Evolutionary conservation across 768 basidiomycete species (phyloP).

Genomic region (Lactarius indigo): DNA sequence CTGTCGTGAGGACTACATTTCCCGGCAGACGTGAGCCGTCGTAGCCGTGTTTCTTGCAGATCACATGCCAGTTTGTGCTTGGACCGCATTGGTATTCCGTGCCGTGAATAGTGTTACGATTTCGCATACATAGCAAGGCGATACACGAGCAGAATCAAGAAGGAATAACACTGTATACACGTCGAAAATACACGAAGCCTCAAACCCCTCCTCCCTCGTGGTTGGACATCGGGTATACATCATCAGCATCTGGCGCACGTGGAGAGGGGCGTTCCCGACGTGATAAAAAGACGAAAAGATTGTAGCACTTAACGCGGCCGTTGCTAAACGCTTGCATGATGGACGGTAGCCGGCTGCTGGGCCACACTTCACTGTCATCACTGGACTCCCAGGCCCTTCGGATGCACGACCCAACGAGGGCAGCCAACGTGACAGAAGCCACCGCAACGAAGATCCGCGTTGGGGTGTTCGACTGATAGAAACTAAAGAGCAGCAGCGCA

Average conservation of each 20-base stretch:
- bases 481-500: constrained; percentile 10
- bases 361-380: not conserved
- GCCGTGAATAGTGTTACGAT: not conserved
- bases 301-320: not conserved
- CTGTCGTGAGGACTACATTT: too few relatives aligned
- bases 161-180: not conserved
- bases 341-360: not conserved
- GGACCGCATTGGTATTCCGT: too few relatives aligned
- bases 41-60: not conserved
- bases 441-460: constrained; percentile 6
- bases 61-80: too few relatives aligned
- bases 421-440: not conserved
- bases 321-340: not conserved
- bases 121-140: not conserved
- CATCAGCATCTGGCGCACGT: too few relatives aligned
- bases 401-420: not conserved
- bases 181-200: not conserved
- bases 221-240: not conserved
- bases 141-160: not conserved
- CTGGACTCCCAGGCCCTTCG: constrained; percentile 1
- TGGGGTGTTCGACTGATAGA: not conserved
- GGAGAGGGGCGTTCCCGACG: not conserved
- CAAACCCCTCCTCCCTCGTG: not conserved
- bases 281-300: not conserved
- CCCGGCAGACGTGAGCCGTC: too few relatives aligned